Conservation (phyloP, 805 yeast genomes). For the Metschnikowia lachancei region DNA sequence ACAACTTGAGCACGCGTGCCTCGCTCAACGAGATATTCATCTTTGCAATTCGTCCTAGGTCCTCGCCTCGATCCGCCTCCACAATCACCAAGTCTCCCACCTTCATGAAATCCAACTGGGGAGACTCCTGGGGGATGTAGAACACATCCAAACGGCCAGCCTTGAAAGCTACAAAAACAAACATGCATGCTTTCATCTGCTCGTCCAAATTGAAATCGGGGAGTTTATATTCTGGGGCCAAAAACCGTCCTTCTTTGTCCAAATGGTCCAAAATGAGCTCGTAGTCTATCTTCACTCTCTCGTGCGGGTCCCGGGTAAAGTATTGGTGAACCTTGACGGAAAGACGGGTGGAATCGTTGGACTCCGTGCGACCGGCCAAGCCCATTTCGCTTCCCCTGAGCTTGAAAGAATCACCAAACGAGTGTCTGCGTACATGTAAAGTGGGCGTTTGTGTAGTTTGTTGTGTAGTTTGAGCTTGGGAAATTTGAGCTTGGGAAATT, state of each 20-base stretch:
- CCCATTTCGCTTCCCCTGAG: not conserved
- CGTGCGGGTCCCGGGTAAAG: slow-evolving; percentile 38
- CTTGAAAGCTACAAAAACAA: slow-evolving; percentile 61
- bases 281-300: slow-evolving; percentile 37
- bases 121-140: slow-evolving; percentile 44
- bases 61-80: slow-evolving; percentile 81
- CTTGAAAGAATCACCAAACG: not conserved
- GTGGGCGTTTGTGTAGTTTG: not conserved
- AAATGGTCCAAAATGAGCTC: not conserved
- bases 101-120: slow-evolving; percentile 31
- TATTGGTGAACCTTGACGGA: slow-evolving; percentile 27
- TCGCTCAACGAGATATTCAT: slow-evolving; percentile 60
- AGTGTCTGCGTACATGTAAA: slow-evolving; percentile 4
- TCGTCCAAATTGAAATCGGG: slow-evolving; percentile 2
- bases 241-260: slow-evolving; percentile 1
- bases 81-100: slow-evolving; percentile 73
- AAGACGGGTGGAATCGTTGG: not conserved
- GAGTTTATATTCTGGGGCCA: slow-evolving; percentile 3
- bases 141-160: slow-evolving; percentile 79
- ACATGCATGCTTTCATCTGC: not conserved
- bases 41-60: slow-evolving; percentile 64
- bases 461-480: no score
- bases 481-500: no score
- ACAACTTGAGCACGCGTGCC: slow-evolving; percentile 62
- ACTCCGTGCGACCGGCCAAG: not conserved